Evolutionary conservation across 2,329 filamentous ascomycete species (phyloP), one percentile per base, ranked within the genome.

Genomic region (Pezicula carpinea): DNA sequence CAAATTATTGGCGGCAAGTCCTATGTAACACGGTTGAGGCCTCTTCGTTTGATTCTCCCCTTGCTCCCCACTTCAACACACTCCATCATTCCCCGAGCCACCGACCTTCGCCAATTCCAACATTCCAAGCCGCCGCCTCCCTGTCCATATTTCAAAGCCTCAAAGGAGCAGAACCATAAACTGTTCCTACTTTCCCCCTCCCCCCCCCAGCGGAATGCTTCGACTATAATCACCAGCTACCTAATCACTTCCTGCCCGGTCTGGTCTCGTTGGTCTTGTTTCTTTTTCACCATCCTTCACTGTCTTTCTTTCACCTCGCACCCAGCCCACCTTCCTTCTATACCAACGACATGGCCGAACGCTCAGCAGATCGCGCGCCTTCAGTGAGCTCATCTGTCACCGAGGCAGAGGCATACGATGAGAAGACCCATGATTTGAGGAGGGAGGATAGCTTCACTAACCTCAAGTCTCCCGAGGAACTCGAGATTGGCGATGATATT

Each of bases 401-500:
- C 2, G 56, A 59, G 34, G 53, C 51, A 11, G 56, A 59, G 6
- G 21, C 48, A n/a, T 60, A 51, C 44, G 59, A 60, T 32, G 57
- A 61, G 51, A 60, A 62, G 47, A 50, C 51, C 43, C 46, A 43
- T 22, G 19, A 21, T 4, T 21, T 41, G 26, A 41, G 33, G 21
- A 45, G 51, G 1, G 58, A 62, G 22, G 54, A 46, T n/a, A 54
- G 55, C 39, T 56, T 52, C 46, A 48, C 51, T 11, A 60, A 55
- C 11, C 39, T 61, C 33, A 60, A 53, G 46, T 51, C 49, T 13
- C 57, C 57, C 2, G 58, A 61, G 14, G 66, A 69, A n/a, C 52
- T 69, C 43, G 69, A 73, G 39, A 61, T 66, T 17, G 59, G 53
- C 21, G 59, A 67, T 33, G 66, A 69, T 39, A 54, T 64, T 14